phyloP scores from a whole-genome alignment of 108 stramenopile species.

The Heterococcus sp. region DNA sequence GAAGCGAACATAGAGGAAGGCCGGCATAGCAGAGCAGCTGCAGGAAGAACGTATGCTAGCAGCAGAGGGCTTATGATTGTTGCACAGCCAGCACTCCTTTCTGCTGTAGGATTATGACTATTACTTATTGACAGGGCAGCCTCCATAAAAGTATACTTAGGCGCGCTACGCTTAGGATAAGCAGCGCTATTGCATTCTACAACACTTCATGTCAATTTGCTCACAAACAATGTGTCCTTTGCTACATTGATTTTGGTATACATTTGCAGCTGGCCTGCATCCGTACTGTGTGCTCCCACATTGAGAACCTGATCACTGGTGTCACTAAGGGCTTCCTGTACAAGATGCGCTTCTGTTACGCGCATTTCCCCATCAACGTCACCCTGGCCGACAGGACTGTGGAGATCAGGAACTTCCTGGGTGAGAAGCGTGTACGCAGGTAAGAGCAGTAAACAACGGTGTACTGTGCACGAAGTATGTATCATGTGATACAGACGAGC shows the following conservation, averaged over 20 bases:
- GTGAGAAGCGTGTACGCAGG: conserved; percentile 89
- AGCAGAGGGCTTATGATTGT: too few species aligned
- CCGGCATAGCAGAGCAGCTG: too few species aligned
- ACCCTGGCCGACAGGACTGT: conserved; percentile 71
- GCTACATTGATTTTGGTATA: background rate
- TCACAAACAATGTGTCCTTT: conserved; percentile 10
- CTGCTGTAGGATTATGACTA: too few species aligned
- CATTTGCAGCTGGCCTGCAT: conserved; percentile 78
- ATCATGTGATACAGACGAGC: too few species aligned
- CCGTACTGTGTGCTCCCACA: conserved; percentile 96
- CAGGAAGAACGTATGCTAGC: too few species aligned
- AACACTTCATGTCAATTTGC: background rate
- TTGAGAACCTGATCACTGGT: conserved; percentile 98
- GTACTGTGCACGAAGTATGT: background rate
- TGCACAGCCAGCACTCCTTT: too few species aligned
- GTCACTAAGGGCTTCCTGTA: conserved; percentile 96
- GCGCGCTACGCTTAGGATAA: too few species aligned
- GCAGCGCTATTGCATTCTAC: too few species aligned
- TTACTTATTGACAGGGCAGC: too few species aligned
- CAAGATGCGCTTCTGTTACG: conserved; percentile 99
- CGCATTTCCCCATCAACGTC: conserved; percentile 99
- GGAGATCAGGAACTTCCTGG: conserved; percentile 99
- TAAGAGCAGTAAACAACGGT: background rate
- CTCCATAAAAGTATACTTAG: too few species aligned
- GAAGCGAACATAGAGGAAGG: too few species aligned